A percentile compares a stretch with the other conserved stretches of the same genome.
phyloP scores from a whole-genome alignment of 257 asterid genomes.

The Solanum clarkiae region DNA sequence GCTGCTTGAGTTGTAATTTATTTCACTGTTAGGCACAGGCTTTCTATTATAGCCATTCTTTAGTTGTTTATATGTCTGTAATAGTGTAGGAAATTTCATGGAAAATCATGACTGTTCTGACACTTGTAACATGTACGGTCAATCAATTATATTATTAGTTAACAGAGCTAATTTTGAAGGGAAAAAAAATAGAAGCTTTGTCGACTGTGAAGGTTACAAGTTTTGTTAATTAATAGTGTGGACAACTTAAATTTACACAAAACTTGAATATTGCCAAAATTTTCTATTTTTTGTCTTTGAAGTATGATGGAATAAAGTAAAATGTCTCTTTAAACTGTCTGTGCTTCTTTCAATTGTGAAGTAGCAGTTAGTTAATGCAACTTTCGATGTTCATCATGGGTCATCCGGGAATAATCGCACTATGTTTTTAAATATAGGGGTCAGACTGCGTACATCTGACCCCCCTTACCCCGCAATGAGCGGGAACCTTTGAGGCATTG shows the following conservation, averaged over 20 bases:
- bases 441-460: too few species aligned
- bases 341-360: too few species aligned
- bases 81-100: not conserved
- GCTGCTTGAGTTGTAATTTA: not conserved
- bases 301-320: too few species aligned
- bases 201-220: not conserved
- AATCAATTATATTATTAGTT: not conserved
- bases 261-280: not conserved
- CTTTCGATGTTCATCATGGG: too few species aligned
- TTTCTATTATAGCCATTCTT: not conserved
- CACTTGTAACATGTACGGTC: not conserved
- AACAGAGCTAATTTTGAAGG: not conserved
- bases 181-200: not conserved
- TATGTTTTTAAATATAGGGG: too few species aligned
- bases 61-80: not conserved
- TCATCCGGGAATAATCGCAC: too few species aligned
- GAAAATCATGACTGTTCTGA: not conserved
- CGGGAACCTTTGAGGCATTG: too few species aligned
- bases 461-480: too few species aligned
- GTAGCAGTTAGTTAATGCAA: too few species aligned
- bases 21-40: not conserved
- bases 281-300: too few species aligned
- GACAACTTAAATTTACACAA: not conserved
- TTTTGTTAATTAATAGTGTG: not conserved
- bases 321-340: too few species aligned